Conservation (phyloP, 108 stramenopile species). For the Pseudonitzschia multiseries region DNA sequence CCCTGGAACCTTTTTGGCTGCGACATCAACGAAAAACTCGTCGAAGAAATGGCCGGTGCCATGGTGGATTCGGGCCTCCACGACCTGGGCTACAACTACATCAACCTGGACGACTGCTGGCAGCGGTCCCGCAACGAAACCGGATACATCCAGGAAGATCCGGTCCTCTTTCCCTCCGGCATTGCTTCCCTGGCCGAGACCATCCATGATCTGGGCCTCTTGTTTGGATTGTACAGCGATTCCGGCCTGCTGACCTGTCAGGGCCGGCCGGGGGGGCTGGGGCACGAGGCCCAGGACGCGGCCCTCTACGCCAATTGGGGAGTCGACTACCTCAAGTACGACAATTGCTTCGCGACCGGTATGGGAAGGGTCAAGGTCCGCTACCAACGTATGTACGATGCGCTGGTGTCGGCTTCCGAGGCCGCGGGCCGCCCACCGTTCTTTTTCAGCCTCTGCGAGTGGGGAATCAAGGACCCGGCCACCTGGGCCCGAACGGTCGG, state of each 20-base stretch:
- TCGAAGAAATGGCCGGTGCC: constrained; percentile 27
- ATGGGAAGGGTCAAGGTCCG: not conserved
- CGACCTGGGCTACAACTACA: constrained; percentile 49
- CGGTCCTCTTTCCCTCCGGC: constrained; percentile 49
- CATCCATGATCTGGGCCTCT: constrained; percentile 35
- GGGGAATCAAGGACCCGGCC: constrained; percentile 48
- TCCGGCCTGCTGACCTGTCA: constrained; percentile 53
- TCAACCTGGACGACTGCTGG: constrained; percentile 75
- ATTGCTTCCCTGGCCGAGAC: constrained; percentile 41
- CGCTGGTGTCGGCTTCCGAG: constrained; percentile 37
- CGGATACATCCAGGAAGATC: constrained; percentile 40
- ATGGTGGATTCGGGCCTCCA: constrained; percentile 23
- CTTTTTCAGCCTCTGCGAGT: constrained; percentile 63
- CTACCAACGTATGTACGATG: constrained; percentile 44
- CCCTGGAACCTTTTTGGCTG: constrained; percentile 45
- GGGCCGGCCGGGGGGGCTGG: constrained; percentile 46
- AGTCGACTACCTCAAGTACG: constrained; percentile 64
- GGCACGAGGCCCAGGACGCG: constrained; percentile 54
- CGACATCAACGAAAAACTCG: constrained; percentile 33
- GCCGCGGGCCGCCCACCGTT: constrained; percentile 12
- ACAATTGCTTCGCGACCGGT: constrained; percentile 47
- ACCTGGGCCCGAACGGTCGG: constrained; percentile 44
- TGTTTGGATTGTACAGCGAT: constrained; percentile 62
- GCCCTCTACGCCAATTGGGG: constrained; percentile 43
- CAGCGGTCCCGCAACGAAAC: constrained; percentile 21